Evolutionary conservation across 306 rosid genomes (phyloP).

Genomic region (Hippophae rhamnoides): DNA sequence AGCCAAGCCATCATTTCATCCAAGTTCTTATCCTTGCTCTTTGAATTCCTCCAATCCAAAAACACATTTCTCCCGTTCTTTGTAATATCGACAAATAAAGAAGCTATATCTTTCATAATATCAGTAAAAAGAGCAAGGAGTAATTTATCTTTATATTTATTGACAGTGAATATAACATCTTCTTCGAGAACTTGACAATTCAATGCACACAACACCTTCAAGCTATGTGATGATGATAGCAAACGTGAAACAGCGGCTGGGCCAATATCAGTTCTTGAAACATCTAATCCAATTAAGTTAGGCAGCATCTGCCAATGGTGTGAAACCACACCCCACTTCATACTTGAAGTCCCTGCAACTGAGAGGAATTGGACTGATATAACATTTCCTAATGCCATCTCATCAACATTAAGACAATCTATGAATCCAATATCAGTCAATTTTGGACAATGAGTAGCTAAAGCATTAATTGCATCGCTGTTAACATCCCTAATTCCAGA

Average conservation of each 20-base stretch:
- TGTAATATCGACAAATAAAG: constrained; percentile 58
- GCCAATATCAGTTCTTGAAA: constrained; percentile 88
- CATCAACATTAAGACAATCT: constrained; percentile 83
- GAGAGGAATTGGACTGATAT: constrained; percentile 72
- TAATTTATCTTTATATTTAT: constrained; percentile 68
- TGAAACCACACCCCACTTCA: constrained; percentile 85
- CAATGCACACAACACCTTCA: constrained; percentile 84
- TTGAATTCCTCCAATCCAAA: constrained; percentile 71
- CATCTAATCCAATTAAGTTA: constrained; percentile 74
- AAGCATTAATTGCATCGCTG: constrained; percentile 68
- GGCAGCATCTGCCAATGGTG: constrained; percentile 87
- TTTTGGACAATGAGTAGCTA: constrained; percentile 63
- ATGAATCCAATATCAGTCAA: constrained; percentile 85
- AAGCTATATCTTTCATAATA: constrained; percentile 70
- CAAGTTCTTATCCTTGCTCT: constrained; percentile 52
- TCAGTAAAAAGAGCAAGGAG: constrained; percentile 70
- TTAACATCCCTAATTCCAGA: constrained; percentile 85
- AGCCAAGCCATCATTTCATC: constrained; percentile 87
- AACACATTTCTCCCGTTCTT: constrained; percentile 64
- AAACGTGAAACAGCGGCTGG: constrained; percentile 65
- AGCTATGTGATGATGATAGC: constrained; percentile 56
- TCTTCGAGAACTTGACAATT: constrained; percentile 81
- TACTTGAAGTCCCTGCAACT: constrained; percentile 79
- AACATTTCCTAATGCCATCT: constrained; percentile 72
- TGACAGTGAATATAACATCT: constrained; percentile 48